phyloP scores from a whole-genome alignment of 179 eudicot genomes.

The Drosera spatulata region DNA sequence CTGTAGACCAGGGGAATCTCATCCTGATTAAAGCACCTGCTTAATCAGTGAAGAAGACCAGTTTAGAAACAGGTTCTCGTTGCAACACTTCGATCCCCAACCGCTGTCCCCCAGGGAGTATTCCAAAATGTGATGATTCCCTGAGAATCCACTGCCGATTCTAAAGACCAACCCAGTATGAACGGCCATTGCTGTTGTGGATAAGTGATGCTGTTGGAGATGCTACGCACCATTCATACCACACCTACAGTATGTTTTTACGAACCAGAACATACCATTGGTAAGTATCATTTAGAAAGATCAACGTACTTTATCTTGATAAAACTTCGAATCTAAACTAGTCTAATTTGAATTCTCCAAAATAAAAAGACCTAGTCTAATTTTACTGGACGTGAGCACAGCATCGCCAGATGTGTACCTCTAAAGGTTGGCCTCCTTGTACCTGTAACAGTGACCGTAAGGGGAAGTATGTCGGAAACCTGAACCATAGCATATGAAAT shows the following conservation, averaged over 20 bases:
- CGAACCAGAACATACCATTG: background rate
- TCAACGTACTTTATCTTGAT: background rate
- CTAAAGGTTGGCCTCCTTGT: slow-evolving; percentile 52
- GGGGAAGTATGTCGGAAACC: slow-evolving; percentile 96
- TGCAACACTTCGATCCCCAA: no score
- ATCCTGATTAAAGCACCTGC: slow-evolving; percentile 74
- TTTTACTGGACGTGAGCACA: no score
- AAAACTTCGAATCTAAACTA: background rate
- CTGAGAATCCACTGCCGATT: no score
- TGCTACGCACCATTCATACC: slow-evolving; percentile 93
- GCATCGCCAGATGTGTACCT: slow-evolving; percentile 84
- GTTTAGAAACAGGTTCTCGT: no score
- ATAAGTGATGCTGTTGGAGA: slow-evolving; percentile 58
- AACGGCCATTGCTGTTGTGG: slow-evolving; percentile 85
- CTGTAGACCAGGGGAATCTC: slow-evolving; percentile 78
- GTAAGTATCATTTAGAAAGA: background rate
- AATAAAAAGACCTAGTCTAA: no score
- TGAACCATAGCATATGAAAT: slow-evolving; percentile 13
- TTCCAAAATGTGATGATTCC: no score
- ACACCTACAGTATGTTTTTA: slow-evolving; percentile 40
- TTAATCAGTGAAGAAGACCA: no score
- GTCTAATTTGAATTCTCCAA: no score
- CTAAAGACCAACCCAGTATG: slow-evolving; percentile 93
- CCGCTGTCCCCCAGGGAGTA: no score
- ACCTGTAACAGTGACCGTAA: slow-evolving; percentile 60